Evolutionary conservation across 495 filamentous ascomycete genomes (phyloP), one percentile per base, ranked within the genome.

Genomic region (Penicillium diatomitis): DNA sequence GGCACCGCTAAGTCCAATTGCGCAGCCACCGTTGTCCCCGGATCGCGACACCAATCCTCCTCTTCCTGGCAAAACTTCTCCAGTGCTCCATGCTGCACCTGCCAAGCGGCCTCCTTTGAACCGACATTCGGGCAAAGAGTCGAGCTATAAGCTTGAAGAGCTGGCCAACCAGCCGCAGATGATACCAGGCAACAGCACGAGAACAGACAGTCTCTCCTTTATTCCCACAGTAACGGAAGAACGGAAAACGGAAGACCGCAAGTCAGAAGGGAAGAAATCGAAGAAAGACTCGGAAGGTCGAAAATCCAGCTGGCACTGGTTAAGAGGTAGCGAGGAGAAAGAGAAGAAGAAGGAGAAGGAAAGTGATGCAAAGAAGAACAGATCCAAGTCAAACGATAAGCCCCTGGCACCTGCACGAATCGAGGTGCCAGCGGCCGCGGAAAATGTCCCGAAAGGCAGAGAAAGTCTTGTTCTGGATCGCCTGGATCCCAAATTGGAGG

Each of bases 241-340:
- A 43, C 82, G 78, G 53, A 83, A 78, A 52, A 44, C 70, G 0
- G 83, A 87, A 47, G 73, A 63, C n/a, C 82, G 79, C 50, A 83
- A 79, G 51, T 52, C 71, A 0, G 83, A 87, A 48, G 70, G 75
- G 46, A 88, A 84, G 51, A 81, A 78, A 44, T 73, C 76, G 8
- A 86, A 72, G 51, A 81, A 85, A 67, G 73, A 83, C 56, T 69
- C 67, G 8, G 78, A 79, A 32, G 72, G 72, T 30, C 74, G 83
- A 49, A 95, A 95, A 64, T 86, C 86, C n/a, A 88, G 86, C 53
- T 90, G 86, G 77, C 84, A 86, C 48, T 94, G 90, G 88, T 59
- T 86, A 12, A 56, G 82, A 11, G 82, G 84, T 12, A 79, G 71
- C 31, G 79, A 82, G 38, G 86, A 90, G 40, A 87, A 86, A 47